These are phyloP conservation scores for Ajuga chamaepitys DNA, from an alignment of 257 asterid genomes.

Conservation along the genomic window DNA sequence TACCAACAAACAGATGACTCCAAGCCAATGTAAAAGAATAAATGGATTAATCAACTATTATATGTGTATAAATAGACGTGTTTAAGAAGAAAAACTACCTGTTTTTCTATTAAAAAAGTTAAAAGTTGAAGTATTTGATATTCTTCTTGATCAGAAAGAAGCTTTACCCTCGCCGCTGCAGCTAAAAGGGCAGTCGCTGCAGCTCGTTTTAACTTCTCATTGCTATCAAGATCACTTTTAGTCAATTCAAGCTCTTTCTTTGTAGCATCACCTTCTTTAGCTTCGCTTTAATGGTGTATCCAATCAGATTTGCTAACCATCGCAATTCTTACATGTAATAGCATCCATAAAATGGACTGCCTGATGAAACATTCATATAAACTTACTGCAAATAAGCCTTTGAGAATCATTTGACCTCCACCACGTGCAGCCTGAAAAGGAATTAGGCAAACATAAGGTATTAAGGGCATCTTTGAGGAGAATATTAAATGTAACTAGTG, in stretches of 20 bases:
- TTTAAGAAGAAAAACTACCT: constrained; percentile 40
- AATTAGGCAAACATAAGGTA: too few species aligned
- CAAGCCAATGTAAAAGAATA: constrained; percentile 1
- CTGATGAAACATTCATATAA: too few species aligned
- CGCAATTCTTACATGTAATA: too few species aligned
- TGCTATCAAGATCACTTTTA: constrained; percentile 28
- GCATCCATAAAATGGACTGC: too few species aligned
- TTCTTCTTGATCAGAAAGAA: constrained; percentile 94
- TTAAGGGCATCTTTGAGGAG: too few species aligned
- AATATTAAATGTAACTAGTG: too few species aligned
- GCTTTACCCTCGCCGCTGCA: constrained; percentile 93
- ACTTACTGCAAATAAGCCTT: too few species aligned
- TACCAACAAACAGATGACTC: neutral
- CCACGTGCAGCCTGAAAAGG: too few species aligned
- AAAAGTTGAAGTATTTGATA: constrained; percentile 79
- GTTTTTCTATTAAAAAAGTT: constrained; percentile 62
- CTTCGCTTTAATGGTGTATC: constrained; percentile 21
- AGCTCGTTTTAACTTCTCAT: constrained; percentile 55
- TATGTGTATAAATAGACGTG: neutral
- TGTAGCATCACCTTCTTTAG: constrained; percentile 21
- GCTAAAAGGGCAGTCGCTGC: constrained; percentile 85
- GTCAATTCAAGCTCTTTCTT: constrained; percentile 29
- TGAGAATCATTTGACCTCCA: too few species aligned
- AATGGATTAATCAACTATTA: constrained; percentile 8
- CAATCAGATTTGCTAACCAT: constrained; percentile 10